Percentiles rank a stretch among this genome's conserved stretches.
Conservation (phyloP, 805 yeast species). For the Yarrowia sp. region DNA sequence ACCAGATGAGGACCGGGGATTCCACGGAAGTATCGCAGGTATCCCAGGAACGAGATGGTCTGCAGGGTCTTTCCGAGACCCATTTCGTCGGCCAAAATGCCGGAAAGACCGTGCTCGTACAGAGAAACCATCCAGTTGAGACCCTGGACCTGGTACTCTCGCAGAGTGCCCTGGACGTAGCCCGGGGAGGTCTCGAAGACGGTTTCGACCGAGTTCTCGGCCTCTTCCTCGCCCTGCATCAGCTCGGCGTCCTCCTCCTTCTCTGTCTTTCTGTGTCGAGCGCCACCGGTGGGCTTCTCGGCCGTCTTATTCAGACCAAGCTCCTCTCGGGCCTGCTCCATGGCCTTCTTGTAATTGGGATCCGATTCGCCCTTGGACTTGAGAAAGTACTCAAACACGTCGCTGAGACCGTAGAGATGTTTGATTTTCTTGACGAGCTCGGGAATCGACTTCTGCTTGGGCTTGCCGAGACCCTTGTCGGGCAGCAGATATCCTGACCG, state of each 20-base stretch:
- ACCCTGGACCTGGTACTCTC: constrained; percentile 95
- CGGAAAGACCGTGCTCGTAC: constrained; percentile 84
- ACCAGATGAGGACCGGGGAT: constrained; percentile 90
- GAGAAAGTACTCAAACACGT: constrained; percentile 84
- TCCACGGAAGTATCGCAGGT: constrained; percentile 73
- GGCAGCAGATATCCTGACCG: constrained; percentile 29
- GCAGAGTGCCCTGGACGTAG: constrained; percentile 71
- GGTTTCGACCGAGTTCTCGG: constrained; percentile 59
- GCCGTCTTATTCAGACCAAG: constrained; percentile 42
- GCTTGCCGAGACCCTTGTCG: constrained; percentile 37
- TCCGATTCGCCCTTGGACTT: constrained; percentile 80
- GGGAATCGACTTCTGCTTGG: constrained; percentile 25
- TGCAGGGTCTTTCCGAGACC: constrained; percentile 96
- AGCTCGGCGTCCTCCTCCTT: constrained; percentile 82
- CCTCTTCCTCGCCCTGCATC: constrained; percentile 77
- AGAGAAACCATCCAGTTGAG: constrained; percentile 91
- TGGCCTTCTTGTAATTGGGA: constrained; percentile 53
- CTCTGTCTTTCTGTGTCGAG: constrained; percentile 52
- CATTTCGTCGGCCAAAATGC: constrained; percentile 97
- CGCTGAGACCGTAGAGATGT: constrained; percentile 80
- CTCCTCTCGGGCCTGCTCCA: constrained; percentile 43
- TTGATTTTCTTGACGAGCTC: constrained; percentile 66
- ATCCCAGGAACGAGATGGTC: constrained; percentile 90
- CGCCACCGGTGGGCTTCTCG: constrained; percentile 50
- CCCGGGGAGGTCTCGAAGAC: constrained; percentile 84